phyloP scores from a whole-genome alignment of 768 basidiomycete species.

The Pholiota microspora region DNA sequence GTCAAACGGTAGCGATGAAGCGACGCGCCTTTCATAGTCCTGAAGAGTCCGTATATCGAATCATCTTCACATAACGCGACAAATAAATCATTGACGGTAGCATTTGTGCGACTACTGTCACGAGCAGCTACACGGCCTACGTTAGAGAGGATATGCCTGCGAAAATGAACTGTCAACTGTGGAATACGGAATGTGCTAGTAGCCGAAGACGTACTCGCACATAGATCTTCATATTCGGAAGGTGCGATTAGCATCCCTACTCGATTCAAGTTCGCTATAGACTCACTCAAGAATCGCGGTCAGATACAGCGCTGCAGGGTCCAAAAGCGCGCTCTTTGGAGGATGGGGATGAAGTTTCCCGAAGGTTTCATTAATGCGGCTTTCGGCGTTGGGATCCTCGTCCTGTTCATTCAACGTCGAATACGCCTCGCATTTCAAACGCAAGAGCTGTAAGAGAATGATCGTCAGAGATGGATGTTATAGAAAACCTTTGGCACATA shows the following conservation, averaged over 20 bases:
- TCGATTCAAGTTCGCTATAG: conserved; percentile 12
- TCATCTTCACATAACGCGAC: conserved; percentile 90
- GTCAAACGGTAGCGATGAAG: conserved; percentile 16
- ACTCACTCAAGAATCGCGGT: conserved; percentile 93
- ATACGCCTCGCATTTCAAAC: conserved; percentile 86
- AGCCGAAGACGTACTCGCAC: conserved; percentile 69
- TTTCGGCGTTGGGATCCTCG: conserved; percentile 68
- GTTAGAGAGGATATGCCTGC: conserved; percentile 80
- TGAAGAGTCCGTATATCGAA: conserved; percentile 80
- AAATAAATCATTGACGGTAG: conserved; percentile 81
- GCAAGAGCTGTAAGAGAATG: conserved; percentile 54
- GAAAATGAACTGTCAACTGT: conserved; percentile 12
- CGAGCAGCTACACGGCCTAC: conserved; percentile 83
- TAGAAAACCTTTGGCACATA: conserved; percentile 25
- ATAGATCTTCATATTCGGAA: conserved; percentile 56
- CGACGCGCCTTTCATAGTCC: conserved; percentile 75
- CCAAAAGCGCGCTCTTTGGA: conserved; percentile 56
- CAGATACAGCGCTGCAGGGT: conserved; percentile 85
- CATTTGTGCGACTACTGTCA: conserved; percentile 76
- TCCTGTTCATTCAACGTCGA: conserved; percentile 80
- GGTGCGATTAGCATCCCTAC: conserved; percentile 26
- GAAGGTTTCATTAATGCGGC: conserved; percentile 63
- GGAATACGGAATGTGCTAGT: conserved; percentile 7
- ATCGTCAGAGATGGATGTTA: conserved; percentile 8
- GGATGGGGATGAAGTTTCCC: conserved; percentile 44